Conservation (phyloP, 768 basidiomycete genomes). For the Tephrocybe rancida region DNA sequence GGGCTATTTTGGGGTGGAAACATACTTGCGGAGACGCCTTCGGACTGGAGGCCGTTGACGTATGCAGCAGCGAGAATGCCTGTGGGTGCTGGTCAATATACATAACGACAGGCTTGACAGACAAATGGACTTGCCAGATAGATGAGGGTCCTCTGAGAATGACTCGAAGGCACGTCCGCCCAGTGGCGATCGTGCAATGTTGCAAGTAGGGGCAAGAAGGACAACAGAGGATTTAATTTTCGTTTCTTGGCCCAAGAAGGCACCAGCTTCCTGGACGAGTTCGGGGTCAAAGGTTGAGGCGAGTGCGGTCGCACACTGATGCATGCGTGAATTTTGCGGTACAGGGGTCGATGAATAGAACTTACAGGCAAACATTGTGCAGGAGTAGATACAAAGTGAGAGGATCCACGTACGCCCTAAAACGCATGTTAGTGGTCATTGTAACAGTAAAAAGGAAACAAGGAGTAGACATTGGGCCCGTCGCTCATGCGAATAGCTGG, state of each 20-base stretch:
- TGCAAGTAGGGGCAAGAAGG: slow-evolving; percentile 74
- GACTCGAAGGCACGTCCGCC: slow-evolving; percentile 71
- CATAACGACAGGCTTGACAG: neutral
- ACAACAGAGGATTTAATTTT: slow-evolving; percentile 66
- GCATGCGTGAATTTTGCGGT: neutral
- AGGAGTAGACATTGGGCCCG: slow-evolving; percentile 57
- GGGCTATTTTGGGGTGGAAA: slow-evolving; percentile 1
- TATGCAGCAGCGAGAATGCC: slow-evolving; percentile 67
- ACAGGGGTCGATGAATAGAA: neutral
- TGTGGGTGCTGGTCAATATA: slow-evolving; percentile 20
- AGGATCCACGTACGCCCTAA: slow-evolving; percentile 69
- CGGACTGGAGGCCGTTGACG: slow-evolving; percentile 66
- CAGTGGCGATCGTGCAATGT: slow-evolving; percentile 67
- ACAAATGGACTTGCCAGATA: slow-evolving; percentile 48
- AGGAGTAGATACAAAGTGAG: slow-evolving; percentile 64
- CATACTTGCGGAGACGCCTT: slow-evolving; percentile 63
- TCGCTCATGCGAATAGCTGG: slow-evolving; percentile 74
- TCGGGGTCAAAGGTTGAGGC: slow-evolving; percentile 71
- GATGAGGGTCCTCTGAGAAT: slow-evolving; percentile 71
- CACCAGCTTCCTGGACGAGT: slow-evolving; percentile 55
- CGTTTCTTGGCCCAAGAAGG: slow-evolving; percentile 64
- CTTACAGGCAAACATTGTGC: slow-evolving; percentile 67
- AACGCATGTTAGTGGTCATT: slow-evolving; percentile 4
- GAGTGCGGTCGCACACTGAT: slow-evolving; percentile 66
- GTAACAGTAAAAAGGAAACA: neutral